phyloP scores from a whole-genome alignment of 73 alveolate species.

The Tetrahymena elliotti region DNA sequence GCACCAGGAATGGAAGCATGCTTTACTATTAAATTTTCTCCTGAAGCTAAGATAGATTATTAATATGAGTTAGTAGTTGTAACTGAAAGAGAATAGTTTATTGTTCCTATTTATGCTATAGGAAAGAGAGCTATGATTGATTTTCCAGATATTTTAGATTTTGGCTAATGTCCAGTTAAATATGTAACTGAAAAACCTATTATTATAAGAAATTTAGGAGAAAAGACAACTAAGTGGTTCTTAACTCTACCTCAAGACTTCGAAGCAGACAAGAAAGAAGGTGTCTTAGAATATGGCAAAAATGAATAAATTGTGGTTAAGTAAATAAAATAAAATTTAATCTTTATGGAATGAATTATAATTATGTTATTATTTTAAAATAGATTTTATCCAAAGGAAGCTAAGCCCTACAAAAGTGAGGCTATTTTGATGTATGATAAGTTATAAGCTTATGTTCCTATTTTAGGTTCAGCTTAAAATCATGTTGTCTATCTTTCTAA shows the following conservation, averaged over 20 bases:
- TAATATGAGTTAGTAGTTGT: slow-evolving; percentile 92
- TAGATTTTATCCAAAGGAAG: slow-evolving; percentile 90
- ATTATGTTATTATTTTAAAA: slow-evolving; percentile 43
- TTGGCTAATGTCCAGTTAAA: slow-evolving; percentile 98
- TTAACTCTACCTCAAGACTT: slow-evolving; percentile 79
- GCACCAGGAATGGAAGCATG: slow-evolving; percentile 99
- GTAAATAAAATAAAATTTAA: slow-evolving; percentile 47
- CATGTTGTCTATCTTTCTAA: slow-evolving; percentile 94
- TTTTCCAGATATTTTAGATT: slow-evolving; percentile 96
- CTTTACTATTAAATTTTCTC: slow-evolving; percentile 87
- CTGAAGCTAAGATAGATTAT: slow-evolving; percentile 95
- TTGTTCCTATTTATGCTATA: slow-evolving; percentile 96
- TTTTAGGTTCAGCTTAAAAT: slow-evolving; percentile 92
- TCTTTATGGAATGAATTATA: neutral
- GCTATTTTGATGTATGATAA: slow-evolving; percentile 88
- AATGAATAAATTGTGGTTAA: slow-evolving; percentile 61
- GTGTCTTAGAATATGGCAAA: slow-evolving; percentile 66
- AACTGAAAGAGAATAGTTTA: slow-evolving; percentile 98
- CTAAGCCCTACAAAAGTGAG: slow-evolving; percentile 84
- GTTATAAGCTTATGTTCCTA: slow-evolving; percentile 86
- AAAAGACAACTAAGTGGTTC: slow-evolving; percentile 98
- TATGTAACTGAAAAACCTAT: slow-evolving; percentile 96
- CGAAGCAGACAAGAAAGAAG: slow-evolving; percentile 73
- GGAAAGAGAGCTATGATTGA: slow-evolving; percentile 73
- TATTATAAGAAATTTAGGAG: slow-evolving; percentile 95